Base-by-base conservation (phyloP, 1,284 basidiomycete genomes). In the Sphaerobolus stellatus region DNA sequence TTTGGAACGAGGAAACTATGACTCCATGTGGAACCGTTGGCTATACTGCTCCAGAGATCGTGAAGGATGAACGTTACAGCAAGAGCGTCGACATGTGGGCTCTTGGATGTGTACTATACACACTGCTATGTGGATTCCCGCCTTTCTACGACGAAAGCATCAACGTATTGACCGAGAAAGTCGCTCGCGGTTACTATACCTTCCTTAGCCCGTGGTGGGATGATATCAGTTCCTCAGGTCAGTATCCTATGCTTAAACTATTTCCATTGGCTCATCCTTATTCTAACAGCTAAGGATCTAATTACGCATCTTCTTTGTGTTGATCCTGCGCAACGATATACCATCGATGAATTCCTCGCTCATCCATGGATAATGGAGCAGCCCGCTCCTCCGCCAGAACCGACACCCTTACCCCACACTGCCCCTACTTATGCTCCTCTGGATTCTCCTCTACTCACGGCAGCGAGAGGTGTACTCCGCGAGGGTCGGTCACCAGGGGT, bases 31-130 rank as follows among this genome's bases (percentile, higher is more conserved):
- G 97, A 29, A 99, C 97, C 1, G 96, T 99, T 27, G 97, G 97
- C 4, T 99, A 99, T 74, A 99, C 97, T 2, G 97, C 97, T 3
- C 97, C 97, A 2, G 97, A 99, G 73, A 99, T 99, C 60, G 97
- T 99, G 66, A 98, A 98, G 75, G 97, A 99, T 69, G 95, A 99
- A 75, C 83, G 96, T 25, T 99, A 99, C 71, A 93, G 89, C 69
- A 98, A 98, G 76, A 93, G 90, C 65, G 97, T 99, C 54, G 97
- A 99, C 71, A 99, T 99, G 97, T 99, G 97, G 97, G 97, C 97
- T 3, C 76, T 99, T 36, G 97, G 97, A 28, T 99, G 97, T 71
- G 97, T 99, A 22, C 80, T 99, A 4, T 99, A 99, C 75, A 99
- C 97, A 1, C 77, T 99, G 2, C 83, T 99, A n/a, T 99, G 97